A percentile compares a stretch with the other conserved stretches of the same genome.
Conservation (phyloP, 2,329 filamentous ascomycete species). For the Epichloe brachyelytri region DNA sequence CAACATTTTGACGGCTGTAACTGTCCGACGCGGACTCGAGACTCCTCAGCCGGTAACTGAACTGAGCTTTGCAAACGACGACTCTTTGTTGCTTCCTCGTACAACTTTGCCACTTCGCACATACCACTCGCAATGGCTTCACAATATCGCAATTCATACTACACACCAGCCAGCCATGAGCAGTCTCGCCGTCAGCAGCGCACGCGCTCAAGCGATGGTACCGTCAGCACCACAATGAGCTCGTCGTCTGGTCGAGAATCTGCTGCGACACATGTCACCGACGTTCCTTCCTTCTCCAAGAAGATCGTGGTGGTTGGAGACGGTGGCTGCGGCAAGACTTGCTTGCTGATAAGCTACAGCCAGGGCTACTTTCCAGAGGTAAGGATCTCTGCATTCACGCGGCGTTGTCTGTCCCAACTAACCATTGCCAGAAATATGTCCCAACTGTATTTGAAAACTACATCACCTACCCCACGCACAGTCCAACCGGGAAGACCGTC, state of each 20-base stretch:
- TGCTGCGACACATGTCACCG: slow-evolving; percentile 72
- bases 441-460: slow-evolving; percentile 99
- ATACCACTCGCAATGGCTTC: slow-evolving; percentile 32
- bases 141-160: slow-evolving; percentile 42
- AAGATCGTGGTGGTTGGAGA: slow-evolving; percentile 99
- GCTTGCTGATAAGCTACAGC: slow-evolving; percentile 94
- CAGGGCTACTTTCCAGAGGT: slow-evolving; percentile 99
- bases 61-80: slow-evolving; percentile 1
- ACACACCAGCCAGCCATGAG: slow-evolving; percentile 25
- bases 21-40: slow-evolving; percentile 2
- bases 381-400: slow-evolving; percentile 15
- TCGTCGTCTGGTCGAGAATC: slow-evolving; percentile 63
- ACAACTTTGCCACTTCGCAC: not conserved
- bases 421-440: slow-evolving; percentile 75
- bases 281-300: slow-evolving; percentile 89
- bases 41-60: not conserved
- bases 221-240: slow-evolving; percentile 74
- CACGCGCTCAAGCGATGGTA: slow-evolving; percentile 72
- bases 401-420: not conserved
- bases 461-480: slow-evolving; percentile 91
- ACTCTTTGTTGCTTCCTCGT: not conserved
- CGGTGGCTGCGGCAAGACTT: slow-evolving; percentile 97
- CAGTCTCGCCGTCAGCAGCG: slow-evolving; percentile 34
- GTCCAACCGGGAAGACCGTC: slow-evolving; percentile 79
- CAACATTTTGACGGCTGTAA: not conserved